A percentile compares a stretch with the other conserved stretches of the same genome.
Evolutionary conservation across 169 alveolate genomes (phyloP).

Genomic region (Plasmodium gonderi): DNA sequence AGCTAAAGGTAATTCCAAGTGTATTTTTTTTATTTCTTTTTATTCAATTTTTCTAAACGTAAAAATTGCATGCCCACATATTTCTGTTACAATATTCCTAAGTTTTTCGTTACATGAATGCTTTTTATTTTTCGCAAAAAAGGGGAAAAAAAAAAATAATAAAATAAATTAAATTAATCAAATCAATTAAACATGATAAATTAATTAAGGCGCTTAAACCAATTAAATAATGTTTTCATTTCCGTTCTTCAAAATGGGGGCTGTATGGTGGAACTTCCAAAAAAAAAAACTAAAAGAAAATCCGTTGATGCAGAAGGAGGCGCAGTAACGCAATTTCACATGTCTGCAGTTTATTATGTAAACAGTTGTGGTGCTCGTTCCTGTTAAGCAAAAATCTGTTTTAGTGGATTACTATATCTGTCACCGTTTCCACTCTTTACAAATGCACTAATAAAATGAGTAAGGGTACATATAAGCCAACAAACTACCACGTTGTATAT

Average conservation of each 20-base stretch:
- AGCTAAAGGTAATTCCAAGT: no score
- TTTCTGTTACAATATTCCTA: no score
- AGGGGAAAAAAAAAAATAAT: neutral
- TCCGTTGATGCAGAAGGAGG: neutral
- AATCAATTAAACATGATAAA: no score
- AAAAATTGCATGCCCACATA: neutral
- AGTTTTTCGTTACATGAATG: neutral
- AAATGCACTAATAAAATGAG: no score
- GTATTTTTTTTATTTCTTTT: neutral
- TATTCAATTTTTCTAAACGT: neutral
- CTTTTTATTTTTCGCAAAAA: neutral
- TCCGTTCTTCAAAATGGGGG: neutral
- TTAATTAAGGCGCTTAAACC: no score
- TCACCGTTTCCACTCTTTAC: neutral
- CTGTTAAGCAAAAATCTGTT: neutral
- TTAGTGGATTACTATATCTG: neutral
- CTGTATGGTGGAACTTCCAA: no score
- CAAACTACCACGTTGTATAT: neutral
- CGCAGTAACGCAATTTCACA: neutral
- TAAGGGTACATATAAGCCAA: no score
- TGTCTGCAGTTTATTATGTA: neutral
- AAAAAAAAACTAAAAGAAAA: neutral
- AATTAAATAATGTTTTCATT: no score
- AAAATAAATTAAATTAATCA: neutral
- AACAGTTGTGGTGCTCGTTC: neutral